Base-by-base conservation (phyloP, 306 rosid species). In the Oxytropis ochrocephala region DNA sequence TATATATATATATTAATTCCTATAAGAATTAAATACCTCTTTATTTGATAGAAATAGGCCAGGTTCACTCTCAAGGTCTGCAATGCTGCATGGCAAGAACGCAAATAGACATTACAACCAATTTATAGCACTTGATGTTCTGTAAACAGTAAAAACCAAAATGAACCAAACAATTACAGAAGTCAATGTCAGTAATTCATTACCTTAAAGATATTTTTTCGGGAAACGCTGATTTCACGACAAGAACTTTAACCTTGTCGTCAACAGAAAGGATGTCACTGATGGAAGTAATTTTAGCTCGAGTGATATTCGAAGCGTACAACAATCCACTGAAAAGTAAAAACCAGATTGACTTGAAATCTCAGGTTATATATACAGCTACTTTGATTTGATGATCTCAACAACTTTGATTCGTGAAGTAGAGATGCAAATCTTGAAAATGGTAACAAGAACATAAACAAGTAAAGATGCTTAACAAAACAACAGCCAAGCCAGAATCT, bases 151-250 rank as follows among this genome's bases (percentile, higher is more conserved):
- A 68, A n/a, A 33, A 38, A 58, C 48, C 48, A 19, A 64, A 79
- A 14, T 64, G 49, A 70, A 56, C 41, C 43, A 51, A 63, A 53
- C 64, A 61, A 36, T 73, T 54, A 41, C 13, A 50, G 33, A 47
- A 46, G 33, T 75, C 16, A 54, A 30, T 56, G 55, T 49, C 5
- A 57, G 67, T 1, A 72, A 79, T 38, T 17, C 56, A 41, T 53
- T 86, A 93, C 98, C 98, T 93, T 60, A 93, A 64, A 77, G 96
- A 82, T 73, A 93, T 93, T 83, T 93, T 93, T 30, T 72, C 90
- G 29, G 98, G 97, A 80, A 86, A 83, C 80, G 80, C 71, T 0
- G 97, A 90, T 85, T 74, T 93, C 83, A 85, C 86, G 9, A 93
- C 98, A 43, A 93, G 82, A 85, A 86, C 96, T 85, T 85, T 90